Conservation (phyloP, 2,329 filamentous ascomycete species). For the Penicillium sp. region DNA sequence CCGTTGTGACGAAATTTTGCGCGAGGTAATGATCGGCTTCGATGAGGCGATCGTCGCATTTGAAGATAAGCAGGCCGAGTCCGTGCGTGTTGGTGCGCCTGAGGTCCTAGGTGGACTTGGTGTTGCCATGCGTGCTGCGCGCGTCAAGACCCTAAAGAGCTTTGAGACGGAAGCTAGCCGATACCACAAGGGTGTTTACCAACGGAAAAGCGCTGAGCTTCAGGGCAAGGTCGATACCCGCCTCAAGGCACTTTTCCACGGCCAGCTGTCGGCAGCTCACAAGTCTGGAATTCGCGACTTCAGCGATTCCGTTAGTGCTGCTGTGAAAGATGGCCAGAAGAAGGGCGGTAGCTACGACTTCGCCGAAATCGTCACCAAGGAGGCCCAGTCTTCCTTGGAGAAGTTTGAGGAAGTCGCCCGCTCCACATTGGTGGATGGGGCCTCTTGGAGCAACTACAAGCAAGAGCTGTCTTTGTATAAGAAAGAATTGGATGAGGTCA, state of each 20-base stretch:
- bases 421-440: slow-evolving; percentile 72
- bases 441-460: slow-evolving; percentile 83
- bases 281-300: slow-evolving; percentile 83
- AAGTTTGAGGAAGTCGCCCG: slow-evolving; percentile 75
- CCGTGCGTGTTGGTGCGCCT: slow-evolving; percentile 68
- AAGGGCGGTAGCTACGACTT: slow-evolving; percentile 90
- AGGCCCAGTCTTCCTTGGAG: slow-evolving; percentile 73
- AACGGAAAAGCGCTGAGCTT: slow-evolving; percentile 79
- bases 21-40: slow-evolving; percentile 81
- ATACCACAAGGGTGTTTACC: slow-evolving; percentile 95
- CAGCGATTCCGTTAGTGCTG: slow-evolving; percentile 78
- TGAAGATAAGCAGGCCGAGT: slow-evolving; percentile 80
- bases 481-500: slow-evolving; percentile 89
- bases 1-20: slow-evolving; percentile 92
- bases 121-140: slow-evolving; percentile 66
- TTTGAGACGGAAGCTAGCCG: slow-evolving; percentile 89
- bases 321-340: slow-evolving; percentile 91
- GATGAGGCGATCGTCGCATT: slow-evolving; percentile 79
- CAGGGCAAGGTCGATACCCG: slow-evolving; percentile 84
- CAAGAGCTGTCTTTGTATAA: slow-evolving; percentile 77
- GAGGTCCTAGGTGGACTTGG: slow-evolving; percentile 75
- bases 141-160: slow-evolving; percentile 71
- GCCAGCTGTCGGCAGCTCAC: slow-evolving; percentile 85
- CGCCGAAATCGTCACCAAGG: slow-evolving; percentile 81
- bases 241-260: slow-evolving; percentile 81